Base-by-base conservation (phyloP, 495 filamentous ascomycete species). In the Glonium stellatum region DNA sequence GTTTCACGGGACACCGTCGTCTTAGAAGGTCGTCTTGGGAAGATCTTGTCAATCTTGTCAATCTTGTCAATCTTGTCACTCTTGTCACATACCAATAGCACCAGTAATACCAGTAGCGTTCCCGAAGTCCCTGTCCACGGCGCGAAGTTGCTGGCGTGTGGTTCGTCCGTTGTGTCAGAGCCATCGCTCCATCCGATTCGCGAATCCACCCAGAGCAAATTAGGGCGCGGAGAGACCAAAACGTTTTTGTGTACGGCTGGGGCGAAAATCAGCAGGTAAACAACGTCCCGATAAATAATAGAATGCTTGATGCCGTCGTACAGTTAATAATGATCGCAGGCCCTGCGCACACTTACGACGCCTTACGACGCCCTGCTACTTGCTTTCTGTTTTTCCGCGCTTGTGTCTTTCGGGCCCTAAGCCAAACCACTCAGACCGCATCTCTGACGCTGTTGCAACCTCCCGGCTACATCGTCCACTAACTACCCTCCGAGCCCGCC, bases 21-120 rank as follows among this genome's bases (percentile, higher is more conserved):
- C n/a, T n/a, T n/a, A n/a, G n/a, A n/a, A n/a, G n/a, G n/a, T n/a
- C 59, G 57, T 62, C 63, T 62, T 58, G 49, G 59, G 59, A 55
- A 56, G 55, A 50, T 62, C 55, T 31, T 44, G 42, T 37, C 5
- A 4, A 59, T 66, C n/a, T n/a, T n/a, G n/a, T n/a, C n/a, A n/a
- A n/a, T n/a, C n/a, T n/a, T n/a, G n/a, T n/a, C n/a, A n/a, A n/a
- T n/a, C n/a, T n/a, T n/a, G n/a, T n/a, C n/a, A n/a, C n/a, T n/a
- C n/a, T n/a, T n/a, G n/a, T n/a, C n/a, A n/a, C n/a, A n/a, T n/a
- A n/a, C n/a, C n/a, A n/a, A n/a, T n/a, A n/a, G n/a, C n/a, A n/a
- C n/a, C n/a, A n/a, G n/a, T 6, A 31, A 31, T 31, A 31, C 27
- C 6, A 31, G 27, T 31, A 59, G 63, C 55, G 63, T 42, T 56